These are phyloP conservation scores for Talaromyces islandicus DNA, from an alignment of 2,329 filamentous ascomycete species.

Conservation along the genomic window DNA sequence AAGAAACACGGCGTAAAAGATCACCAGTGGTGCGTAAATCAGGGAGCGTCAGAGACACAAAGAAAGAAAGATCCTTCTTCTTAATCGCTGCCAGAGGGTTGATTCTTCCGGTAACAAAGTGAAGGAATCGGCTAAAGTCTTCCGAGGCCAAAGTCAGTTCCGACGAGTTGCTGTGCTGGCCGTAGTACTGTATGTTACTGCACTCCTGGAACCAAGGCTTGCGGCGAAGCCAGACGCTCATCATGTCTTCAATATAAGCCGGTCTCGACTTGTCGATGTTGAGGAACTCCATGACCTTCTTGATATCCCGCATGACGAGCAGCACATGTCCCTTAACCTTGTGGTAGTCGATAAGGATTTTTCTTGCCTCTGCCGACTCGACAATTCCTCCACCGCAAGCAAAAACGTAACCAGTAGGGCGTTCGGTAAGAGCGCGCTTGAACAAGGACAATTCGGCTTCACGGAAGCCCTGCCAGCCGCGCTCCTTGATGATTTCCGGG, in stretches of 20 bases:
- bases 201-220: conserved; percentile 88
- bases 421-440: conserved; percentile 66
- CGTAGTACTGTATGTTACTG: conserved; percentile 92
- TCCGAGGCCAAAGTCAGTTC: conserved; percentile 51
- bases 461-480: conserved; percentile 85
- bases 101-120: conserved; percentile 59
- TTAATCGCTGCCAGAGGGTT: conserved; percentile 52
- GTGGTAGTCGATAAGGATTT: conserved; percentile 67
- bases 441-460: conserved; percentile 71
- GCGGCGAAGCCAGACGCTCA: conserved; percentile 80
- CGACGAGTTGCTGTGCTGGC: conserved; percentile 55
- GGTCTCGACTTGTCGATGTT: conserved; percentile 83
- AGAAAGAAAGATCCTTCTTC: conserved; percentile 72
- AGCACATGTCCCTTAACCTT: conserved; percentile 76
- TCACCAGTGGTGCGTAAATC: conserved; percentile 60
- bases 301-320: conserved; percentile 79
- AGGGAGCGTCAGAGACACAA: conserved; percentile 83
- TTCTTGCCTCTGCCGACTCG: conserved; percentile 72
- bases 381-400: conserved; percentile 93
- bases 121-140: conserved; percentile 69
- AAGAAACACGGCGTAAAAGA: conserved; percentile 64
- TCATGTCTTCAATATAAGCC: conserved; percentile 88
- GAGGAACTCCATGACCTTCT: conserved; percentile 82
- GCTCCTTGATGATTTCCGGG: conserved; percentile 72
- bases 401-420: conserved; percentile 71